Evolutionary conservation across 2,329 filamentous ascomycete species (phyloP), one percentile per base, ranked within the genome.

Genomic region (Cercospora canescens): DNA sequence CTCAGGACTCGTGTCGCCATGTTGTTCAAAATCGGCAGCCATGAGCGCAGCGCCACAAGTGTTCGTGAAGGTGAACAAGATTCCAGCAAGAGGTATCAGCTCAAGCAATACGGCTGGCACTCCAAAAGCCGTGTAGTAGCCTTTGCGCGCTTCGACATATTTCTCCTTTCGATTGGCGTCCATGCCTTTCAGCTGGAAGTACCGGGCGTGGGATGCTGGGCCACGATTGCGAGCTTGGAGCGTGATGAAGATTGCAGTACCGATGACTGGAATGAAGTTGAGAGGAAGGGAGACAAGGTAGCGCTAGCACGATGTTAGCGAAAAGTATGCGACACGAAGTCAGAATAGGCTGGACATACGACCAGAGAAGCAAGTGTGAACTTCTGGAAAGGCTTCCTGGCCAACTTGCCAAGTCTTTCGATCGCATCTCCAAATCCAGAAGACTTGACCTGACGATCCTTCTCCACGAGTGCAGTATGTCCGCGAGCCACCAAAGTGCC

Each of bases 41-140:
- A 93, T 97, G n/a, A 98, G 81, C 7, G 94, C 94, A 62, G 94
- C 94, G 7, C 93, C 94, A 65, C 96, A 93, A 1, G 92, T 91
- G 78, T 97, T 97, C 16, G 93, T 97, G 78, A 96, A 97, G 0
- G 91, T 86, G 75, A 97, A 96, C 67, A 94, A 85, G 61, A 97
- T 90, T 6, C 91, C 94, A 6, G 85, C 88, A 67, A 97, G 81
- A 0, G 94, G 94, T 2, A 97, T 64, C 83, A 97, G 90, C 77
- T 97, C 93, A 4, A 97, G 84, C 0, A 95, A 79, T 56, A 91
- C 92, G 5, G 93, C 90, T 2, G 92, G 87, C 64, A 97, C 91
- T 6, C 94, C 96, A 69, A 86, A 84, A 50, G 91, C 88, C 11
- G 92, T 91, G 80, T 97, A 97, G 21, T 91, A 89, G 6, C 87